Evolutionary conservation across 768 basidiomycete genomes (phyloP), one percentile per base, ranked within the genome.

Genomic region (Tephrocybe sp.): DNA sequence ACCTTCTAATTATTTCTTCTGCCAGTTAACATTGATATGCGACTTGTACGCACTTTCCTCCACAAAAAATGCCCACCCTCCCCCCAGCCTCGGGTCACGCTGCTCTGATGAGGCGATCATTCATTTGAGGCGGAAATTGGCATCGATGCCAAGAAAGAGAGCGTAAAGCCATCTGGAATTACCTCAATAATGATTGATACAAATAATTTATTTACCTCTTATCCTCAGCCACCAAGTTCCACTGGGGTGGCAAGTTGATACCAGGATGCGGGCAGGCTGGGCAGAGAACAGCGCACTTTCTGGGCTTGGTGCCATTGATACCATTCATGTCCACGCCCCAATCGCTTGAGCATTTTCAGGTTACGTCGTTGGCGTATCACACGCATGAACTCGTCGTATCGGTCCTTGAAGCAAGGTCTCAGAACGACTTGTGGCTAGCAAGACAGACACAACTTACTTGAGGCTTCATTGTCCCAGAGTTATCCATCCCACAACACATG

Each of bases 91-190:
- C 1, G 68, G 64, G 49, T 70, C 68, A 5, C 32, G 44, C 17
- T 48, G 42, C 8, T 65, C 59, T 12, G 34, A 62, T 5, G 65
- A 67, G 2, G 65, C 58, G 4, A 60, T 43, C 40, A 56, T 56
- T 0, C 65, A 56, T 42, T 68, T 71, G 2, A 72, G 53, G 0
- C 60, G 54, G 44, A 72, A 74, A 49, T 65, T 68, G 12, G 69
- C 66, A 42, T 70, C 68, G 10, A 68, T 57, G 2, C 62, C 59
- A 16, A 71, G 36, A 42, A 68, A 64, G 0, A 67, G 51, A n/a
- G 55, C 46, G 49, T 71, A 63, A 0, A 70, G 42, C 33, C 33
- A 54, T 12, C 59, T 67, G 6, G 2, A 22, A 30, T 17, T 43
- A 12, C 26, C 22, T 23, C 14, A 30, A 33, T 30, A 3, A 14